These are phyloP conservation scores for Rhynchospora pubera DNA, from an alignment of 176 grass and related monocot genomes.

Conservation along the genomic window DNA sequence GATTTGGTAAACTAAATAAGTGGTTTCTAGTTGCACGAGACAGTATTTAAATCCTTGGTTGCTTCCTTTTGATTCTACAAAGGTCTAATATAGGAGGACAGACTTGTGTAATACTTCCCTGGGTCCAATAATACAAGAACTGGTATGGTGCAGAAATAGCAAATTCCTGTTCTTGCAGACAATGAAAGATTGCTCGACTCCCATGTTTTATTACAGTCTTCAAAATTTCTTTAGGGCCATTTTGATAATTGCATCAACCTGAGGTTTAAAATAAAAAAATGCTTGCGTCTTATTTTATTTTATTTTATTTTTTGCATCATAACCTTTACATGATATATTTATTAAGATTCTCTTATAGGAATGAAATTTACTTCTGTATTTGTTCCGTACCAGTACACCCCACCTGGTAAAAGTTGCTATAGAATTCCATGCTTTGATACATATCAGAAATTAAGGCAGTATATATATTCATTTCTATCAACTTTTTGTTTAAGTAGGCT, in stretches of 20 bases:
- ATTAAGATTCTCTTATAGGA: neutral
- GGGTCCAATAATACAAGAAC: too few species aligned
- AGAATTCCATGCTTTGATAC: neutral
- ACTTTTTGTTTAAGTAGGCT: constrained; percentile 36
- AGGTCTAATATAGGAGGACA: too few species aligned
- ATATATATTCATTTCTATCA: neutral
- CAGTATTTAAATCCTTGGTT: neutral
- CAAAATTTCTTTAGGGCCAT: neutral
- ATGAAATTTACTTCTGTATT: neutral
- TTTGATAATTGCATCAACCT: neutral
- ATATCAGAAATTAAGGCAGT: neutral
- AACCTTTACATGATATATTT: neutral
- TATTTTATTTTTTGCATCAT: neutral
- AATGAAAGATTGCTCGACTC: neutral
- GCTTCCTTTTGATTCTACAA: too few species aligned
- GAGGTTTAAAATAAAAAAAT: neutral
- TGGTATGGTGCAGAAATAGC: too few species aligned
- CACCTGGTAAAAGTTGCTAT: neutral
- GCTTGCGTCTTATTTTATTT: neutral
- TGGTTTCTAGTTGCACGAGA: neutral
- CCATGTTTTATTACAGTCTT: neutral
- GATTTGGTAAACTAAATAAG: neutral
- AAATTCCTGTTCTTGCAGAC: neutral
- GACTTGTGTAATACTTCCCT: too few species aligned
- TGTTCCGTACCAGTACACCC: neutral